Conservation (phyloP, 1,284 basidiomycete genomes). For the Cryptococcus amylolentus region DNA sequence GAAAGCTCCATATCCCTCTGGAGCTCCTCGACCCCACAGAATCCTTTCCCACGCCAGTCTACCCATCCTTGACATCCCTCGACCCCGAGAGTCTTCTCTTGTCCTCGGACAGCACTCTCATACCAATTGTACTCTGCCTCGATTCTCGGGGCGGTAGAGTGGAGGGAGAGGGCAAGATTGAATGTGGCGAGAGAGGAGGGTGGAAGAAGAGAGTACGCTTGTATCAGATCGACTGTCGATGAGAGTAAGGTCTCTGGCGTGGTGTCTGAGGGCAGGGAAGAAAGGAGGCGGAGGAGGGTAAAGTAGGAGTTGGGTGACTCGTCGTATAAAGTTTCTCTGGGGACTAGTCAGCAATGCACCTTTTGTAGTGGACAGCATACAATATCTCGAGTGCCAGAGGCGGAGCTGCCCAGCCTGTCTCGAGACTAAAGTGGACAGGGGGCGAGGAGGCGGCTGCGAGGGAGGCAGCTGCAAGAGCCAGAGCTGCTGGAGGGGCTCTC, state of each 20-base stretch:
- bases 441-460: conserved; percentile 52
- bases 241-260: conserved; percentile 26
- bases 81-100: conserved; percentile 57
- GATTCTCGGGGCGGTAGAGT: conserved; percentile 42
- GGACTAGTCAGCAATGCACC: conserved; percentile 5
- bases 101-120: conserved; percentile 46
- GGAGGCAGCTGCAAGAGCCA: neutral
- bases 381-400: conserved; percentile 75
- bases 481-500: conserved; percentile 4
- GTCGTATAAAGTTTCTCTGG: conserved; percentile 60
- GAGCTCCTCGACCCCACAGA: conserved; percentile 68
- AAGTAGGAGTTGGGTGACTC: conserved; percentile 68
- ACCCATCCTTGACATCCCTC: conserved; percentile 73
- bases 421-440: conserved; percentile 70
- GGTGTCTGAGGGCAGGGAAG: conserved; percentile 48
- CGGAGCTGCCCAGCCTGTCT: conserved; percentile 74
- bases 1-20: conserved; percentile 56
- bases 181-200: conserved; percentile 50
- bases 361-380: conserved; percentile 55
- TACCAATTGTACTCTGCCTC: conserved; percentile 44
- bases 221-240: conserved; percentile 25
- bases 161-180: conserved; percentile 47
- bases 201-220: conserved; percentile 25
- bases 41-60: conserved; percentile 74
- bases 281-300: conserved; percentile 62